Percentiles rank a stretch among this genome's conserved stretches.
Conservation (phyloP, 2,329 filamentous ascomycete genomes). For the Pseudogymnoascus sp. region DNA sequence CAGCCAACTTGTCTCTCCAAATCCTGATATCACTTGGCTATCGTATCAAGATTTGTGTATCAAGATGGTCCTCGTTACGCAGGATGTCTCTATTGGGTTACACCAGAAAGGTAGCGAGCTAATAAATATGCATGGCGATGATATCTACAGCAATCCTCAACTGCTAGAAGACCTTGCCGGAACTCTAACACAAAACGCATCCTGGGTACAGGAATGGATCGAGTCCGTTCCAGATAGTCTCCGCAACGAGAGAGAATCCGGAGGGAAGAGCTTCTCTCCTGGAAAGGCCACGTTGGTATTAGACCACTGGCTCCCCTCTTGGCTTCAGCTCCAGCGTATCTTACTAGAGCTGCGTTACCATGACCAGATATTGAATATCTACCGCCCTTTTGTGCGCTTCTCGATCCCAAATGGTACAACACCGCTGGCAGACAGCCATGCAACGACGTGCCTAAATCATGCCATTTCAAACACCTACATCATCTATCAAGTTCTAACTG, state of each 20-base stretch:
- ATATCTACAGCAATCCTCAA: slow-evolving; percentile 23
- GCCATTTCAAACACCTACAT: slow-evolving; percentile 32
- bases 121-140: slow-evolving; percentile 13
- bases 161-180: slow-evolving; percentile 23
- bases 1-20: slow-evolving; percentile 24
- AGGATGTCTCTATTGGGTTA: slow-evolving; percentile 26
- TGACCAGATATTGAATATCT: slow-evolving; percentile 31
- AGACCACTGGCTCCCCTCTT: slow-evolving; percentile 31
- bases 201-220: slow-evolving; percentile 27
- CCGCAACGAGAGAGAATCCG: slow-evolving; percentile 26
- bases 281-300: slow-evolving; percentile 28
- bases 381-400: slow-evolving; percentile 34
- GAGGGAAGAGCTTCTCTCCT: slow-evolving; percentile 26
- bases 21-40: slow-evolving; percentile 27
- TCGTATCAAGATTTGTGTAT: slow-evolving; percentile 24
- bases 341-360: slow-evolving; percentile 37
- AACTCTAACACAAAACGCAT: slow-evolving; percentile 21
- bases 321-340: slow-evolving; percentile 36
- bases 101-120: slow-evolving; percentile 25
- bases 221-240: slow-evolving; percentile 31
- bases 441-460: slow-evolving; percentile 27
- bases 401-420: slow-evolving; percentile 12
- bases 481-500: slow-evolving; percentile 29
- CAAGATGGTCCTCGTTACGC: slow-evolving; percentile 26
- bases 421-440: slow-evolving; percentile 24